Conservation (phyloP, 2,329 filamentous ascomycete species). For the Zasmidium angulare region DNA sequence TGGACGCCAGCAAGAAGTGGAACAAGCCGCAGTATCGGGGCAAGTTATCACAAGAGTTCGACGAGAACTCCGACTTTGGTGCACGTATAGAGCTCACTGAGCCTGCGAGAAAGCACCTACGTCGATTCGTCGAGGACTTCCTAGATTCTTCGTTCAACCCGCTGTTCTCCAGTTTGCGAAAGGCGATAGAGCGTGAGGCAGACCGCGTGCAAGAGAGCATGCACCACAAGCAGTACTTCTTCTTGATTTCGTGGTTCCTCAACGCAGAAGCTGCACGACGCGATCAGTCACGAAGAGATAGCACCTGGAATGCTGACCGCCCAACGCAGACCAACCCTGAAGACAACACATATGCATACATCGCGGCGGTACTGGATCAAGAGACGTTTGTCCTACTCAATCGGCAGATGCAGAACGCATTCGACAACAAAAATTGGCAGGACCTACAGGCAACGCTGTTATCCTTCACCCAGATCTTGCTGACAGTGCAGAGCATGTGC, state of each 20-base stretch:
- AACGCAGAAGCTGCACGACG: conserved; percentile 72
- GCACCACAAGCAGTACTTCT: conserved; percentile 86
- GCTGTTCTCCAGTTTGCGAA: conserved; percentile 75
- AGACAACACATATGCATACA: conserved; percentile 76
- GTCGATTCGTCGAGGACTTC: conserved; percentile 86
- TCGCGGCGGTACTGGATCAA: conserved; percentile 88
- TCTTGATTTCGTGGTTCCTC: conserved; percentile 88
- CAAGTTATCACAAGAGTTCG: conserved; percentile 44
- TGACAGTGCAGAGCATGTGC: conserved; percentile 91
- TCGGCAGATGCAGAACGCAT: conserved; percentile 72
- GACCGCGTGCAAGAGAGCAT: conserved; percentile 71
- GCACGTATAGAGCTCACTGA: conserved; percentile 67
- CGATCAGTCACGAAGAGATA: conserved; percentile 46
- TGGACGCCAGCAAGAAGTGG: conserved; percentile 89
- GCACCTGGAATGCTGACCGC: conserved; percentile 33
- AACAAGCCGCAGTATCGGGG: conserved; percentile 68
- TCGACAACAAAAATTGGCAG: conserved; percentile 83
- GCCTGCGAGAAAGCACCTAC: conserved; percentile 73
- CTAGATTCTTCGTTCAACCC: conserved; percentile 95
- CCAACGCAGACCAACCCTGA: conserved; percentile 47
- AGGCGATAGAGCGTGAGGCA: conserved; percentile 85
- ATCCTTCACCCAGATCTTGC: conserved; percentile 84
- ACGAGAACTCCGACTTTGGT: conserved; percentile 71
- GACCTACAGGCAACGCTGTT: conserved; percentile 86
- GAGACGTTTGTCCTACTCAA: conserved; percentile 91